phyloP scores from a whole-genome alignment of 352 stramenopile genomes.

The Aphanomyces invadans region DNA sequence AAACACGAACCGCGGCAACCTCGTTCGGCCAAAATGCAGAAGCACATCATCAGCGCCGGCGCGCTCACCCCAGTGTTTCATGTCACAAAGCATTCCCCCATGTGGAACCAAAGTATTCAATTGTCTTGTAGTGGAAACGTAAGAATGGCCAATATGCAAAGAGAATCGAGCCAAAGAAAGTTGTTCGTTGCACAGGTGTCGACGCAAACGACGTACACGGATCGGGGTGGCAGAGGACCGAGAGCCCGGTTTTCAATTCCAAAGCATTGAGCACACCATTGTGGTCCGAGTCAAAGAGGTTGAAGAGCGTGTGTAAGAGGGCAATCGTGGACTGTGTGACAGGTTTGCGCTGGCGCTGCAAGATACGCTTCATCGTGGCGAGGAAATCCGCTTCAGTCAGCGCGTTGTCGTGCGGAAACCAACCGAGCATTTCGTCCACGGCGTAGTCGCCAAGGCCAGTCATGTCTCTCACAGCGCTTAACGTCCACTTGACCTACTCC shows the following conservation, averaged over 20 bases:
- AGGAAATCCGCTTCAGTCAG: slow-evolving; percentile 3
- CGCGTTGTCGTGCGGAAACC: background rate
- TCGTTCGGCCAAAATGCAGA: too few relatives aligned
- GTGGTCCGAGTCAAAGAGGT: slow-evolving; percentile 27
- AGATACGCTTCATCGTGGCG: background rate
- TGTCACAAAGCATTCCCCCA: too few relatives aligned
- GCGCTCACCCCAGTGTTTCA: too few relatives aligned
- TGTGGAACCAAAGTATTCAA: too few relatives aligned
- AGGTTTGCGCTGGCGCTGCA: slow-evolving; percentile 20
- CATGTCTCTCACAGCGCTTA: slow-evolving; percentile 33
- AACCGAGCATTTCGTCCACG: slow-evolving; percentile 18
- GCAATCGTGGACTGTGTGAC: slow-evolving; percentile 3
- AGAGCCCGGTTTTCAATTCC: slow-evolving; percentile 29
- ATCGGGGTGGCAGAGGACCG: slow-evolving; percentile 27
- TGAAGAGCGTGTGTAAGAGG: slow-evolving; percentile 23
- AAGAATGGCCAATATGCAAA: too few relatives aligned
- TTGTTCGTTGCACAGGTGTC: too few relatives aligned
- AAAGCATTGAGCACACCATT: slow-evolving; percentile 24
- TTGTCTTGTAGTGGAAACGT: too few relatives aligned
- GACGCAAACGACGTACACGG: too few relatives aligned
- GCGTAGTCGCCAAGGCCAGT: slow-evolving; percentile 20
- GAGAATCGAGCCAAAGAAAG: too few relatives aligned
- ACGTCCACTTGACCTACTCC: slow-evolving; percentile 40
- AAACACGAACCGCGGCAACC: too few relatives aligned
- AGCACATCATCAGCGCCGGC: too few relatives aligned